Conservation (phyloP, 176 grass and related monocot genomes). For the Carex scoparia region DNA sequence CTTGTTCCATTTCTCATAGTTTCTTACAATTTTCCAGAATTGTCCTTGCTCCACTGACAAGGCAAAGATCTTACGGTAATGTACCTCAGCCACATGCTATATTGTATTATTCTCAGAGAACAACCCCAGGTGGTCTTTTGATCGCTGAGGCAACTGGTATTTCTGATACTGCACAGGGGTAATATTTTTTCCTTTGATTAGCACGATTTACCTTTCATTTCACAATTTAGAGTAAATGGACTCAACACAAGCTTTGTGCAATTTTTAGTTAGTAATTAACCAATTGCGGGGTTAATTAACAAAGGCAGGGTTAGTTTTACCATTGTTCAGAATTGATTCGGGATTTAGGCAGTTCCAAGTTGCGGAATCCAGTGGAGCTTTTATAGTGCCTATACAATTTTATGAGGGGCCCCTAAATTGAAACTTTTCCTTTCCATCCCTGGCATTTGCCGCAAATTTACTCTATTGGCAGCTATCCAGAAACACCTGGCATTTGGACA, state of each 20-base stretch:
- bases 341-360: neutral
- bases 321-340: neutral
- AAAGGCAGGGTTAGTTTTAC: neutral
- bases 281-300: neutral
- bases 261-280: neutral
- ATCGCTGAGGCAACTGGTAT: conserved; percentile 59
- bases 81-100: conserved; percentile 43
- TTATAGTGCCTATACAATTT: neutral
- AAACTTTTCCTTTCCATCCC: conserved; percentile 15
- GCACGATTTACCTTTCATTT: neutral
- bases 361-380: neutral
- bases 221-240: neutral
- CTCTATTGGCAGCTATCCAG: conserved; percentile 20
- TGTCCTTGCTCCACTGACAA: conserved; percentile 53
- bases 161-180: conserved; percentile 35
- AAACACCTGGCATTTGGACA: conserved; percentile 58
- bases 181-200: neutral
- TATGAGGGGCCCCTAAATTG: neutral
- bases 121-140: conserved; percentile 46
- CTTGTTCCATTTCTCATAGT: neutral
- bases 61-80: conserved; percentile 45
- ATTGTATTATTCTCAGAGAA: conserved; percentile 53
- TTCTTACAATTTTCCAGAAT: conserved; percentile 28
- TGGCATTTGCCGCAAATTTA: conserved; percentile 23
- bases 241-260: neutral